These are phyloP conservation scores for Hyparrhenia diplandra DNA, from an alignment of 176 grass and related monocot genomes.

Conservation along the genomic window DNA sequence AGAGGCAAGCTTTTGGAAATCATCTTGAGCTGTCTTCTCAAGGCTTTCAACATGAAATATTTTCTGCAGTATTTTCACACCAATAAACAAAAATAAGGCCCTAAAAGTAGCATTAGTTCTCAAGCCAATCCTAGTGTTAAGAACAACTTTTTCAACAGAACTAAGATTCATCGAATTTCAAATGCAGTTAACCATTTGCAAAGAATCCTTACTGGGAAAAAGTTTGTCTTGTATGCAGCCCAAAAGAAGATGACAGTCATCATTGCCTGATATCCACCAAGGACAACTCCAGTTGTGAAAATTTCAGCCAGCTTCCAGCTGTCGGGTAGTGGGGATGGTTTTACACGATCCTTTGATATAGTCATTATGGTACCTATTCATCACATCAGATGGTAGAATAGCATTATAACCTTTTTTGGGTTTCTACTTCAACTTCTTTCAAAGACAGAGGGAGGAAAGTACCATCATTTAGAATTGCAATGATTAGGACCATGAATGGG, in stretches of 20 bases:
- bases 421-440: background rate
- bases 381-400: background rate
- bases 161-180: background rate
- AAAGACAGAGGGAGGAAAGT: background rate
- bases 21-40: background rate
- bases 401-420: background rate
- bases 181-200: background rate
- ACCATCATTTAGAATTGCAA: slow-evolving; percentile 90
- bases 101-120: background rate
- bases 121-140: background rate
- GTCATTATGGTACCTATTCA: slow-evolving; percentile 85
- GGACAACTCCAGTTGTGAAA: slow-evolving; percentile 65
- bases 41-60: background rate
- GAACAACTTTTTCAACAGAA: background rate
- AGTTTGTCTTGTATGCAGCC: slow-evolving; percentile 19
- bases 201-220: background rate
- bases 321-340: slow-evolving; percentile 55
- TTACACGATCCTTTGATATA: slow-evolving; percentile 82
- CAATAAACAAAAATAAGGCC: background rate
- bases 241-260: slow-evolving; percentile 80
- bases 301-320: slow-evolving; percentile 85
- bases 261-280: slow-evolving; percentile 81
- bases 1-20: slow-evolving; percentile 55
- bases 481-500: slow-evolving; percentile 86
- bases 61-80: background rate